Conservation (phyloP, 2,329 filamentous ascomycete species). For the Lachnellula occidentalis region DNA sequence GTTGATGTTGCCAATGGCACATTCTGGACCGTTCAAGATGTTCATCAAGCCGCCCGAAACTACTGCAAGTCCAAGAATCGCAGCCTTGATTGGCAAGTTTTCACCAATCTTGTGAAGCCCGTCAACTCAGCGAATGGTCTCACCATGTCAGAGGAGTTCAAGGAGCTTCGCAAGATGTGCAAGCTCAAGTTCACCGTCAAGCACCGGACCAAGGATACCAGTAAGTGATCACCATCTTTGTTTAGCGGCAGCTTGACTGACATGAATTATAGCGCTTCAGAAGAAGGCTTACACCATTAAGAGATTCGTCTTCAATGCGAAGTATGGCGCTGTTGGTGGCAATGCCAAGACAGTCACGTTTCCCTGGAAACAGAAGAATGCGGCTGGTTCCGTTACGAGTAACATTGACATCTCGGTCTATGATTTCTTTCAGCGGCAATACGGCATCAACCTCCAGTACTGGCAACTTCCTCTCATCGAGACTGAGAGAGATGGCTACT, state of each 20-base stretch:
- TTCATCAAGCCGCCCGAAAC: conserved; percentile 33
- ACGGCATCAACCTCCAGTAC: conserved; percentile 44
- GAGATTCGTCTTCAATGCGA: conserved; percentile 40
- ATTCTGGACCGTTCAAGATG: conserved; percentile 61
- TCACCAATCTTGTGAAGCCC: conserved; percentile 22
- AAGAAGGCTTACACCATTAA: conserved; percentile 48
- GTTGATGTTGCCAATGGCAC: conserved; percentile 87
- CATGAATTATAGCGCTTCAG: conserved; percentile 11
- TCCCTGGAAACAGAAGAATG: conserved; percentile 35
- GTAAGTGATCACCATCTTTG: conserved; percentile 11
- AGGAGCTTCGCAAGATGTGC: conserved; percentile 46
- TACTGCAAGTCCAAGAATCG: conserved; percentile 24
- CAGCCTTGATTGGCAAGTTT: conserved; percentile 16
- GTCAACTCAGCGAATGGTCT: conserved; percentile 4
- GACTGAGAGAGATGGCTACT: conserved; percentile 47
- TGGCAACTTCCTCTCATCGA: conserved; percentile 52
- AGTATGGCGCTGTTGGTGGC: conserved; percentile 41
- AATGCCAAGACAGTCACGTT: conserved; percentile 53
- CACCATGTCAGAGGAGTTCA: conserved; percentile 45
- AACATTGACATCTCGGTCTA: conserved; percentile 34
- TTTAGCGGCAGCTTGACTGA: not conserved
- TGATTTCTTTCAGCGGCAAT: conserved; percentile 52
- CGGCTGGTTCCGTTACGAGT: conserved; percentile 36
- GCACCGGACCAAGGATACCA: conserved; percentile 44
- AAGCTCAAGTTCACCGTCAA: conserved; percentile 52